Evolutionary conservation across 345 rosid genomes (phyloP).

Genomic region (Pugionium cornutum): DNA sequence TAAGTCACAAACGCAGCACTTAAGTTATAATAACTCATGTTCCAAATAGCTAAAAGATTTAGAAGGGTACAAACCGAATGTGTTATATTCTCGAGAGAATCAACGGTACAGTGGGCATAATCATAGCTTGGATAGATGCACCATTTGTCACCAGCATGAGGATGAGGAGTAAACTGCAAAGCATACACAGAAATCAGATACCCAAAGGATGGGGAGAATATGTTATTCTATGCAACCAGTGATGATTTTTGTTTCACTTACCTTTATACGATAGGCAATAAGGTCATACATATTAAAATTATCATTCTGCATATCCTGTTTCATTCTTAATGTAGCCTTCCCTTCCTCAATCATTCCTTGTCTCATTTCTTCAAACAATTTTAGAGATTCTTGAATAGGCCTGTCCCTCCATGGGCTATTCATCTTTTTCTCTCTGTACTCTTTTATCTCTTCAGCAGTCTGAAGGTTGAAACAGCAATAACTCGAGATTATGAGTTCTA

Average conservation of each 20-base stretch:
- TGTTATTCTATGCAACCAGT: conserved; percentile 8
- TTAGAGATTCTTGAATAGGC: conserved; percentile 78
- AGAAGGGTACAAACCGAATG: conserved; percentile 67
- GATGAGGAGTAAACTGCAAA: conserved; percentile 84
- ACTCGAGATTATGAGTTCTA: not conserved
- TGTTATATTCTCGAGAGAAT: conserved; percentile 94
- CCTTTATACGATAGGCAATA: conserved; percentile 97
- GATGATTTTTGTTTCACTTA: conserved; percentile 46
- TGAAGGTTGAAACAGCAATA: conserved; percentile 30
- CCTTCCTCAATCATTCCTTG: conserved; percentile 86
- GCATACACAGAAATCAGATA: conserved; percentile 28
- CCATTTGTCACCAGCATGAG: conserved; percentile 99
- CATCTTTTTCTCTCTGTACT: conserved; percentile 86
- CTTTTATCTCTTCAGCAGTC: conserved; percentile 84
- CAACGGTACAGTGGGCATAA: conserved; percentile 92
- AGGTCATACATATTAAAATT: conserved; percentile 94
- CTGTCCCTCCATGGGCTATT: conserved; percentile 99
- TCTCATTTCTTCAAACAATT: conserved; percentile 88
- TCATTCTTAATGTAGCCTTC: conserved; percentile 92
- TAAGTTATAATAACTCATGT: not conserved
- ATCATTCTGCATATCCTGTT: conserved; percentile 99
- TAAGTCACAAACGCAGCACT: conserved; percentile 13
- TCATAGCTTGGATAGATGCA: conserved; percentile 57
- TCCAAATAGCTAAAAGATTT: conserved; percentile 17
- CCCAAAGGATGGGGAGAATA: not conserved